Percentiles rank a stretch among this genome's conserved stretches.
Conservation (phyloP, 192 early-diverging fungal genomes). For the Backusella westeae region DNA sequence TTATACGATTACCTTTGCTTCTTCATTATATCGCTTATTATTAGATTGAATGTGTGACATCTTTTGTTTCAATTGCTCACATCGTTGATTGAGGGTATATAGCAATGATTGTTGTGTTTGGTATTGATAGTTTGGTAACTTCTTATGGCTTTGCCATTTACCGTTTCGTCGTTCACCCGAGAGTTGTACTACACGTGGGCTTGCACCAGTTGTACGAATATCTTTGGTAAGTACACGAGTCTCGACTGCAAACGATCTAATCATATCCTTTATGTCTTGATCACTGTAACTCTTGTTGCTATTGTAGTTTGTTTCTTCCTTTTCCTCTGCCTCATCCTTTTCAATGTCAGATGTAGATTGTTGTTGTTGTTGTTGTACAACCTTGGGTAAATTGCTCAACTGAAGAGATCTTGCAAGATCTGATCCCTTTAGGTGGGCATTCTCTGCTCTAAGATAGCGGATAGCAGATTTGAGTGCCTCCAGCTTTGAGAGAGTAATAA, state of each 20-base stretch:
- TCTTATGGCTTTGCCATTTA: conserved; percentile 47
- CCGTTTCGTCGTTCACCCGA: conserved; percentile 20
- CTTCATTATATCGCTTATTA: background rate
- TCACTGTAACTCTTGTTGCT: background rate
- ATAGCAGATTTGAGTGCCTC: conserved; percentile 73
- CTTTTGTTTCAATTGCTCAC: conserved; percentile 40
- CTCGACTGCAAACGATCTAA: conserved; percentile 47
- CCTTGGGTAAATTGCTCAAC: conserved; percentile 10
- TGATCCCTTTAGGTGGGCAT: conserved; percentile 70
- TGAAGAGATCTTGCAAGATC: conserved; percentile 44
- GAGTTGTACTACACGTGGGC: conserved; percentile 48
- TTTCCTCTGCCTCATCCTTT: background rate
- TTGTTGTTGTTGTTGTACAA: background rate
- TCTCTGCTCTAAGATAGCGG: conserved; percentile 77
- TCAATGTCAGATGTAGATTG: background rate
- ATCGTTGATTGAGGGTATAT: conserved; percentile 51
- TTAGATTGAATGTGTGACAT: conserved; percentile 3
- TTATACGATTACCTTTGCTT: background rate
- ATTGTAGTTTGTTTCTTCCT: background rate
- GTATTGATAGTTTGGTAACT: conserved; percentile 50
- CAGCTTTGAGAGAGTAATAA: conserved; percentile 36
- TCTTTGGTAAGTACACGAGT: conserved; percentile 47
- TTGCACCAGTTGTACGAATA: conserved; percentile 41
- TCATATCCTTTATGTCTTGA: background rate
- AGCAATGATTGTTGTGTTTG: conserved; percentile 53